These are phyloP conservation scores for Centrapalus pauciflorus DNA, from an alignment of 129 eudicot species.

Conservation along the genomic window DNA sequence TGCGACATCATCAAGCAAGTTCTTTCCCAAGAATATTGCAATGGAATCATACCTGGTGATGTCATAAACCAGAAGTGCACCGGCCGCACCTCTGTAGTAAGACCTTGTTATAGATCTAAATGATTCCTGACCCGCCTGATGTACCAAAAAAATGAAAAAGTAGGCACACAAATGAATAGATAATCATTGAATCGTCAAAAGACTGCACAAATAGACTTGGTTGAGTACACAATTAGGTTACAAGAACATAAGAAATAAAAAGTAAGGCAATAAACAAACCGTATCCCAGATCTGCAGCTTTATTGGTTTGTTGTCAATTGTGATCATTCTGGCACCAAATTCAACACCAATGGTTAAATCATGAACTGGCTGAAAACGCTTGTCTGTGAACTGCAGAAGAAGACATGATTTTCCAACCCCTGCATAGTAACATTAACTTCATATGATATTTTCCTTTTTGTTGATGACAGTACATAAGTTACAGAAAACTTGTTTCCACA, in stretches of 20 bases:
- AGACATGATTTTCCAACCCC: constrained; percentile 70
- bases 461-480: not conserved
- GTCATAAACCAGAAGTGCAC: constrained; percentile 95
- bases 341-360: constrained; percentile 94
- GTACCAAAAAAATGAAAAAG: constrained; percentile 10
- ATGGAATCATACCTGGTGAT: constrained; percentile 46
- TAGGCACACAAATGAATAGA: not conserved
- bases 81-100: constrained; percentile 98
- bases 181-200: not conserved
- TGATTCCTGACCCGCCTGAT: constrained; percentile 95
- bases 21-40: not conserved
- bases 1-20: not conserved
- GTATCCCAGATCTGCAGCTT: constrained; percentile 75
- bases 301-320: constrained; percentile 80
- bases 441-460: not conserved
- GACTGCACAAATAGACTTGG: not conserved
- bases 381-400: constrained; percentile 94
- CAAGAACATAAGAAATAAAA: not conserved
- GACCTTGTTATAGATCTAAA: constrained; percentile 94
- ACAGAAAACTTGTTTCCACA: not conserved
- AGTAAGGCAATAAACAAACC: constrained; percentile 16
- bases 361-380: constrained; percentile 94
- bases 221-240: not conserved
- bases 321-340: constrained; percentile 95
- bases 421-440: constrained; percentile 5